A percentile compares a stretch with the other conserved stretches of the same genome.
Conservation (phyloP, 345 rosid species). For the Populus euphratica region DNA sequence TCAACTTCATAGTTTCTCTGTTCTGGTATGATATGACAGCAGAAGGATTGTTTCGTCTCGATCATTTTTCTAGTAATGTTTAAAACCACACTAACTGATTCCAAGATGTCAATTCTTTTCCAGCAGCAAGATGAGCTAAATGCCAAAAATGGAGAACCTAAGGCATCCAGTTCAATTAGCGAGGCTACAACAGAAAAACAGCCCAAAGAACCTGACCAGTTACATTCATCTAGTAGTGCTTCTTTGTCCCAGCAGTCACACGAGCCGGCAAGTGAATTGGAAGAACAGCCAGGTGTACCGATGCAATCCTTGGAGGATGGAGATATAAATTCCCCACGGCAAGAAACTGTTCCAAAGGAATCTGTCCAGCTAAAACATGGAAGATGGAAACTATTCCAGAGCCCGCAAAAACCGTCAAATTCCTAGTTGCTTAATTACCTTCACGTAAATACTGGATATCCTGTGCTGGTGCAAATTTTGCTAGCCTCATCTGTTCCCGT, state of each 20-base stretch:
- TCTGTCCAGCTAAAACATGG: neutral
- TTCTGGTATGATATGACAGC: neutral
- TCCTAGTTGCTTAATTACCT: neutral
- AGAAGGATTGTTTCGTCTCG: too few species aligned
- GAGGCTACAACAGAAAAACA: neutral
- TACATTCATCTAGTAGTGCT: neutral
- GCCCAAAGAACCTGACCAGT: neutral
- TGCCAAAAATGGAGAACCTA: neutral
- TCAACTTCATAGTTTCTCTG: too few species aligned
- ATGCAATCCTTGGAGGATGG: neutral
- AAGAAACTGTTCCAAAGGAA: neutral
- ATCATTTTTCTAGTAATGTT: neutral
- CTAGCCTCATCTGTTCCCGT: neutral
- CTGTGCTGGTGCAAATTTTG: neutral
- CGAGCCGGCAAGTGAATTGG: neutral
- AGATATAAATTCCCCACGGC: neutral
- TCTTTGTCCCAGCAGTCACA: neutral
- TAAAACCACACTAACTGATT: neutral
- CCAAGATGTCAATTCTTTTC: neutral
- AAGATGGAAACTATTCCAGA: slow-evolving; percentile 7
- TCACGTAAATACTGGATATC: neutral
- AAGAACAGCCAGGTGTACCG: neutral
- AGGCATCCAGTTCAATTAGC: neutral
- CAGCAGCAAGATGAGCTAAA: neutral
- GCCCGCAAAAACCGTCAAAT: neutral